A percentile compares a stretch with the other conserved stretches of the same genome.
Conservation (phyloP, 1,284 basidiomycete genomes). For the Puccinia hordei region DNA sequence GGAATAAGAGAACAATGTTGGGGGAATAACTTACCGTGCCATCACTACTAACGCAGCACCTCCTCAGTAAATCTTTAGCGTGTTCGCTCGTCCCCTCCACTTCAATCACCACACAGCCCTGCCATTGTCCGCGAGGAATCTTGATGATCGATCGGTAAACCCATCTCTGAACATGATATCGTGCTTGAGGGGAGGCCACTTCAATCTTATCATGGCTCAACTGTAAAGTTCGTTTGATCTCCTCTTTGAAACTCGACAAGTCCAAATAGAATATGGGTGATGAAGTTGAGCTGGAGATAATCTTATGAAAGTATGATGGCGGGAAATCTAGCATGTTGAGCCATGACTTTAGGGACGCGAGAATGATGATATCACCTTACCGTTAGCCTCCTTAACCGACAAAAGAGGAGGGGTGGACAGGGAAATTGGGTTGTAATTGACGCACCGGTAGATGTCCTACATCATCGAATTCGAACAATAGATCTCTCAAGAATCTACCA, state of each 20-base stretch:
- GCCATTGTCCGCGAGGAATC: constrained; percentile 53
- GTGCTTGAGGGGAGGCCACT: constrained; percentile 58
- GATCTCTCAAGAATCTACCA: constrained; percentile 58
- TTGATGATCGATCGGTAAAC: constrained; percentile 60
- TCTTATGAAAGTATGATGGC: constrained; percentile 60
- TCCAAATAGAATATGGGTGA: constrained; percentile 48
- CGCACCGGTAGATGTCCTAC: constrained; percentile 60
- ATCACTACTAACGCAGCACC: constrained; percentile 22
- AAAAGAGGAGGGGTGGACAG: not conserved
- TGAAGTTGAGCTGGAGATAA: constrained; percentile 57
- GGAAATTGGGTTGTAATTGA: not conserved
- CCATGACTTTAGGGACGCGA: constrained; percentile 54
- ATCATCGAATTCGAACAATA: constrained; percentile 58
- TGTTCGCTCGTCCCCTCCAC: constrained; percentile 57
- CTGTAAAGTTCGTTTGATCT: constrained; percentile 58
- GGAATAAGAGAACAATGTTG: not conserved
- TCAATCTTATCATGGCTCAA: constrained; percentile 60
- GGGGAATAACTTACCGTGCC: not conserved
- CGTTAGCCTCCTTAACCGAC: not conserved
- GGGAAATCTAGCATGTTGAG: constrained; percentile 59
- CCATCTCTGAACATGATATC: constrained; percentile 60
- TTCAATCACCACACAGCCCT: constrained; percentile 54
- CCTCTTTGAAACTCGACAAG: constrained; percentile 50
- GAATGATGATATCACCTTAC: not conserved
- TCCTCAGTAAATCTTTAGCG: constrained; percentile 53